Evolutionary conservation across 805 yeast species (phyloP), one percentile per base, ranked within the genome.

Genomic region (Yamadazyma sp.): DNA sequence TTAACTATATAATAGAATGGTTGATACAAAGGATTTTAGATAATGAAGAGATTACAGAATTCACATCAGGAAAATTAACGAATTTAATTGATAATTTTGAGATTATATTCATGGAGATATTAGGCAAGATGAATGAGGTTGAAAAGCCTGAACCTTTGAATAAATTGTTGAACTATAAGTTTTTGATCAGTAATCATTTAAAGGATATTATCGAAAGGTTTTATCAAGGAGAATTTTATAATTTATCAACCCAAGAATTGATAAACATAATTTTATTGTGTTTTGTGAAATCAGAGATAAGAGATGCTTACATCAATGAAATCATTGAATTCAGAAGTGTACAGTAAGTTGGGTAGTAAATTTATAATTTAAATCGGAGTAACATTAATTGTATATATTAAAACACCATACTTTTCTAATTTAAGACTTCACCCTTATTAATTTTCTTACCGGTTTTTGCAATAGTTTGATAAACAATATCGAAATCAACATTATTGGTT

Each of bases 361-460:
- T 8, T 20, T 10, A 13, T 24, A 10, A 23, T 23, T 23, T 11
- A 23, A 7, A 23, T 23, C 12, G 13, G 12, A 24, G 8, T 11
- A 7, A n/a, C 18, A 27, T 19, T 12, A 4, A 13, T 8, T 7
- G 15, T 24, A 8, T 7, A 29, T 20, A 20, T 19, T 13, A 19
- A 20, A 10, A 12, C 20, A 30, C 7, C 18, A 4, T 10, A 7
- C 30, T 16, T n/a, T 16, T 6, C 18, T 35, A 39, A 36, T 38
- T 39, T 12, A 44, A 38, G 29, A 44, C 45, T 7, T 35, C 34
- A 5, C 44, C 42, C 15, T 42, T 35, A 30, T 73, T 67, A 39
- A 91, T 82, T 50, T 78, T 78, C 69, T 91, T 91, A 23, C 98
- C 98, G 1, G 98, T 88, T 70, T 91, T 91, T 43, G 81, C 67